Percentiles rank a stretch among this genome's conserved stretches.
These are phyloP conservation scores for Fistulifera pelliculosa DNA, from an alignment of 108 stramenopile species.

Conservation along the genomic window DNA sequence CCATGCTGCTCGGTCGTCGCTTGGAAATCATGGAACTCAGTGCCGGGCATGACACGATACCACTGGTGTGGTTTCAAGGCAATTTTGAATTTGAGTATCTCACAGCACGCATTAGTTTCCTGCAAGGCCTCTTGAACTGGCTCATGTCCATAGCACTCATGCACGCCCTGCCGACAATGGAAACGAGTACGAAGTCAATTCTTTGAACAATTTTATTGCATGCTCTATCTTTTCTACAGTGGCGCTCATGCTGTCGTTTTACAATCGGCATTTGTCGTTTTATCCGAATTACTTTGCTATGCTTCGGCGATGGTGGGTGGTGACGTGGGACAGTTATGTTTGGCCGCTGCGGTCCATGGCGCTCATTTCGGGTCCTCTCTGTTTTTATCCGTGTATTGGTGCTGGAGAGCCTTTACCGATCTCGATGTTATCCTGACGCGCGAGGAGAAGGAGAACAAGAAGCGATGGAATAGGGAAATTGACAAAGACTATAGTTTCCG, in stretches of 20 bases:
- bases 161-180: constrained; percentile 12
- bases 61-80: constrained; percentile 6
- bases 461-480: too few species aligned
- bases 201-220: constrained; percentile 23
- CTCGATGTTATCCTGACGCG: too few species aligned
- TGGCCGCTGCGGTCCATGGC: constrained; percentile 18
- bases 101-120: constrained; percentile 16
- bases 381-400: too few species aligned
- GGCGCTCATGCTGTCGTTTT: constrained; percentile 17
- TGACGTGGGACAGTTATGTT: constrained; percentile 5
- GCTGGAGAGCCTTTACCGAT: too few species aligned
- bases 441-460: too few species aligned
- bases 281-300: constrained; percentile 14
- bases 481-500: too few species aligned
- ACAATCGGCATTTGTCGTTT: constrained; percentile 23
- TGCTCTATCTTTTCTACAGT: constrained; percentile 6
- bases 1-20: not conserved
- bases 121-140: constrained; percentile 29
- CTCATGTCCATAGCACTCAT: constrained; percentile 19
- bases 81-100: constrained; percentile 30
- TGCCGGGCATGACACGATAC: constrained; percentile 7
- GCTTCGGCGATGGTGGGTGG: not conserved
- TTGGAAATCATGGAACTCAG: not conserved
- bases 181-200: constrained; percentile 3
- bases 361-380: not conserved